Evolutionary conservation across 2,329 filamentous ascomycete species (phyloP).

Genomic region (Colletotrichum cuscutae): DNA sequence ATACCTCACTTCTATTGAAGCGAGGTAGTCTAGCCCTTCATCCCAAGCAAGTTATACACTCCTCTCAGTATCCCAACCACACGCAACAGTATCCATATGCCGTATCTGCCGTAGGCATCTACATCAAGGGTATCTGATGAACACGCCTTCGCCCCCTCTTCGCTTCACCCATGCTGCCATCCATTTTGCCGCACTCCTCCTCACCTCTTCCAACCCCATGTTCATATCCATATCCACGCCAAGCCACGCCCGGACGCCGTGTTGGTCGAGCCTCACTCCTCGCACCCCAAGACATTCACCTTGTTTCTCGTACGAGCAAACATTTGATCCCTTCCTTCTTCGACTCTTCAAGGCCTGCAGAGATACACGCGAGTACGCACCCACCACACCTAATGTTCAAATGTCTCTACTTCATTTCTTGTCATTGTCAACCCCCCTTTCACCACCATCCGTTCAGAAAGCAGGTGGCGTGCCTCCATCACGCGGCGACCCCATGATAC

Average conservation of each 20-base stretch:
- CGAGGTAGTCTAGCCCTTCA: neutral
- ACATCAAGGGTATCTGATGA: neutral
- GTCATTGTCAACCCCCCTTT: neutral
- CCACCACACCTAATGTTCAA: neutral
- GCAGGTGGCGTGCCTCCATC: slow-evolving; percentile 31
- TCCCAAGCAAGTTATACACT: neutral
- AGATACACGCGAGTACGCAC: neutral
- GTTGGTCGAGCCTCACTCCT: slow-evolving; percentile 23
- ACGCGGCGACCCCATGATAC: slow-evolving; percentile 28
- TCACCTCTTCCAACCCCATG: neutral
- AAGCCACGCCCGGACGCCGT: slow-evolving; percentile 16
- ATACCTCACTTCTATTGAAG: slow-evolving; percentile 10
- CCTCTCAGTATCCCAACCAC: neutral
- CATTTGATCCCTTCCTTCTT: neutral
- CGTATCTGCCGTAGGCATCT: neutral
- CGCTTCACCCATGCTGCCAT: slow-evolving; percentile 1
- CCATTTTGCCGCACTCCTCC: slow-evolving; percentile 5
- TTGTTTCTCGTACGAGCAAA: slow-evolving; percentile 25
- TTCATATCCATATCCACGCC: neutral
- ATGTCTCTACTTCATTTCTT: neutral
- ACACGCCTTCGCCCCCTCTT: neutral
- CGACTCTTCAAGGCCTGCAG: neutral
- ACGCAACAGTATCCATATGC: neutral
- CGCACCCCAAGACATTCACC: slow-evolving; percentile 17
- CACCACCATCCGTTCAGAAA: slow-evolving; percentile 1